Evolutionary conservation across 306 rosid species (phyloP).

Genomic region (Datisca glomerata): DNA sequence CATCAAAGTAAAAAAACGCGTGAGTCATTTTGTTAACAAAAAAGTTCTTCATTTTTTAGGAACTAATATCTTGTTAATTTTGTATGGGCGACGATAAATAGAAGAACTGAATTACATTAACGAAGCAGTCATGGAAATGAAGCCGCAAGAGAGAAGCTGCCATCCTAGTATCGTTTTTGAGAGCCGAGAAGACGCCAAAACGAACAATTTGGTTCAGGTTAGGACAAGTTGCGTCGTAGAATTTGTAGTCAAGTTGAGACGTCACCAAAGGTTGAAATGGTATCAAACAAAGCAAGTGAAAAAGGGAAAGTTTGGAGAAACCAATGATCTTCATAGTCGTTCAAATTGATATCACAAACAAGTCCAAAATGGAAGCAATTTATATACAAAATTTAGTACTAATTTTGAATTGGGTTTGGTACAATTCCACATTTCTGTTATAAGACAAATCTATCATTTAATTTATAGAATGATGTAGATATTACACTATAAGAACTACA

Average conservation of each 20-base stretch:
- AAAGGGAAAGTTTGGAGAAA: no score
- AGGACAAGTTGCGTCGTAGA: slow-evolving; percentile 59
- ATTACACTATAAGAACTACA: no score
- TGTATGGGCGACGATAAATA: background rate
- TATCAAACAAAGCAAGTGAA: background rate
- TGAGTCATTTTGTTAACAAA: background rate
- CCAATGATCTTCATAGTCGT: no score
- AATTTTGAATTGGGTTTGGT: no score
- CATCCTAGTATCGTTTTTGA: slow-evolving; percentile 62
- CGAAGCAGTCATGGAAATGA: slow-evolving; percentile 92
- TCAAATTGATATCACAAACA: no score
- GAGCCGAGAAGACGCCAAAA: slow-evolving; percentile 43
- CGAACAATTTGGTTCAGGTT: slow-evolving; percentile 40
- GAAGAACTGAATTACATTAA: slow-evolving; percentile 25
- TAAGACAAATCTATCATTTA: no score
- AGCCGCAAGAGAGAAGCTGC: slow-evolving; percentile 95
- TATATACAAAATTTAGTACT: no score
- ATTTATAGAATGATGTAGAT: no score
- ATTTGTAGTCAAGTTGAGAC: slow-evolving; percentile 58
- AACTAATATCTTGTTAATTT: background rate
- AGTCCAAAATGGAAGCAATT: no score
- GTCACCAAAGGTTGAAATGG: slow-evolving; percentile 21
- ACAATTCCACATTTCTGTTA: no score
- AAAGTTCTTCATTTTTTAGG: background rate
- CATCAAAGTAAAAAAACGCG: background rate